Conservation (phyloP, 108 stramenopile species). For the Skeletonema marinoi region DNA sequence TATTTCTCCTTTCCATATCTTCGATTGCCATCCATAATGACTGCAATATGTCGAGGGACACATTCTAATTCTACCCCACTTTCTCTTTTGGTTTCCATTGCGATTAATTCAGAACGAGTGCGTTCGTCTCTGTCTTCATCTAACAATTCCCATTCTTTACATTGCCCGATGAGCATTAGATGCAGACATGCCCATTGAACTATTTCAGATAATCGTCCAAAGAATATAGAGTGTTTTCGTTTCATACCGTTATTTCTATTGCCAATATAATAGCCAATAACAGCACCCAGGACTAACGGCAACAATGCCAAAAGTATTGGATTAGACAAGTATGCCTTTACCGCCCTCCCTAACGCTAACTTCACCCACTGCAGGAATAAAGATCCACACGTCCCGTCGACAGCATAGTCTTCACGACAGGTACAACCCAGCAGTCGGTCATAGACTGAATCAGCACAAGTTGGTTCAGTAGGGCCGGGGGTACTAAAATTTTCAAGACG, state of each 20-base stretch:
- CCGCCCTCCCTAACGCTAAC: conserved; percentile 52
- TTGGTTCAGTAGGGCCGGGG: background rate
- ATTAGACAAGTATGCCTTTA: conserved; percentile 56
- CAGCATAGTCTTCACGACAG: background rate
- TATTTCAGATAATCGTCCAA: background rate
- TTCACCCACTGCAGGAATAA: conserved; percentile 58
- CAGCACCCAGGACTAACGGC: conserved; percentile 58
- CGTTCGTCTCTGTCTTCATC: conserved; percentile 31
- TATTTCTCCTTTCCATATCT: conserved; percentile 86
- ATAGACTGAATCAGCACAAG: conserved; percentile 11
- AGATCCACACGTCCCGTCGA: conserved; percentile 17
- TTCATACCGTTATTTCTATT: conserved; percentile 6
- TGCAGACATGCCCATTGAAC: conserved; percentile 5
- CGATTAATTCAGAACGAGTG: conserved; percentile 29
- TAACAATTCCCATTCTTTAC: background rate
- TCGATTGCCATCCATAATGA: conserved; percentile 99
- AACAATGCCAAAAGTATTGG: conserved; percentile 54
- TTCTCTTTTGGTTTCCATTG: conserved; percentile 37
- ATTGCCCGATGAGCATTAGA: background rate
- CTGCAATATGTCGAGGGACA: conserved; percentile 78
- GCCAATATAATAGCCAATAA: conserved; percentile 58
- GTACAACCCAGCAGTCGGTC: conserved; percentile 11
- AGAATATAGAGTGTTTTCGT: background rate
- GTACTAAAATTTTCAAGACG: conserved; percentile 24
- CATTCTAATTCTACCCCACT: conserved; percentile 53